Conservation (phyloP, 2,329 filamentous ascomycete genomes). For the Diaporthe batatas region DNA sequence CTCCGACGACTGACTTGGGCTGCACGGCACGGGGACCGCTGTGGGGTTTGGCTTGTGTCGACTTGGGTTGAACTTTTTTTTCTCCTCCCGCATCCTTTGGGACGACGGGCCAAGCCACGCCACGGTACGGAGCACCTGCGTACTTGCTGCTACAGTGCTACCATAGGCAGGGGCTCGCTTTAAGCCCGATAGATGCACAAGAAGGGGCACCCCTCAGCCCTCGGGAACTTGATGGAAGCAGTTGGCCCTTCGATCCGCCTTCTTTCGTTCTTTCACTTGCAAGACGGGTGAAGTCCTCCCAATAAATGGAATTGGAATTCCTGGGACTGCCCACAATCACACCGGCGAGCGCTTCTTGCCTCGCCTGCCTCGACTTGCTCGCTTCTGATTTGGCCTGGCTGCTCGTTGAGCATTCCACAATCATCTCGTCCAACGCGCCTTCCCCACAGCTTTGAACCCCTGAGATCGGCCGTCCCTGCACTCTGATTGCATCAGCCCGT, state of each 20-base stretch:
- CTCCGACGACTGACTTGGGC: conserved; percentile 13
- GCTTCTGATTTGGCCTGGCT: conserved; percentile 24
- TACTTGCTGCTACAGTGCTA: conserved; percentile 16
- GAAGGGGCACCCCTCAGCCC: not conserved
- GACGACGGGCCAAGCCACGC: conserved; percentile 28
- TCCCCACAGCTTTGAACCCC: conserved; percentile 37
- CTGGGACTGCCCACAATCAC: not conserved
- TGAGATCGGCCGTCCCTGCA: conserved; percentile 36
- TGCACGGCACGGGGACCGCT: conserved; percentile 5
- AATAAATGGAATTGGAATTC: not conserved
- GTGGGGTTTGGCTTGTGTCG: conserved; percentile 32
- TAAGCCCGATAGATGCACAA: conserved; percentile 12
- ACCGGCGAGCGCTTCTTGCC: conserved; percentile 6
- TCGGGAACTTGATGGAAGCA: conserved; percentile 1
- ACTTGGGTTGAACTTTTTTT: conserved; percentile 29
- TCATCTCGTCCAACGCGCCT: conserved; percentile 32
- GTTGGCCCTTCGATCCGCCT: not conserved
- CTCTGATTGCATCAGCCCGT: conserved; percentile 36
- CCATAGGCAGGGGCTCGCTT: conserved; percentile 24
- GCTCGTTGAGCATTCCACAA: conserved; percentile 34
- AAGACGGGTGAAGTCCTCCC: not conserved
- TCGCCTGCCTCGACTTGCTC: not conserved
- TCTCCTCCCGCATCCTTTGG: conserved; percentile 3
- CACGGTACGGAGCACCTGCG: conserved; percentile 26
- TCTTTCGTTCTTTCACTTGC: not conserved